A percentile compares a stretch with the other conserved stretches of the same genome.
Evolutionary conservation across 2,329 filamentous ascomycete species (phyloP).

Genomic region (Chrysoporthe puriensis): DNA sequence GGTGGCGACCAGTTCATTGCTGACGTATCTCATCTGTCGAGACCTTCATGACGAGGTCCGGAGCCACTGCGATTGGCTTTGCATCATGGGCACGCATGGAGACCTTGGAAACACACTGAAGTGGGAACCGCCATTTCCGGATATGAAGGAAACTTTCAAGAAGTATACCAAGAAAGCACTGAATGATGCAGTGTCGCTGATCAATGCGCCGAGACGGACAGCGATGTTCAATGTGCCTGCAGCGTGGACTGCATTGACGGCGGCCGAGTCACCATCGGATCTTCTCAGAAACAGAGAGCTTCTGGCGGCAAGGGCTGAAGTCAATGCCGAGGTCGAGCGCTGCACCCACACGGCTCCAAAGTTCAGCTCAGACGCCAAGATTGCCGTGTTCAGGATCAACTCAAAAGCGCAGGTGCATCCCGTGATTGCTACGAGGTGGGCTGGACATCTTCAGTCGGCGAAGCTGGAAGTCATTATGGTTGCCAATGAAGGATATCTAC

Average conservation of each 20-base stretch:
- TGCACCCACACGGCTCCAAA: slow-evolving; percentile 65
- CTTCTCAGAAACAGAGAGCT: slow-evolving; percentile 55
- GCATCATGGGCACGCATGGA: slow-evolving; percentile 67
- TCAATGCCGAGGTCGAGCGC: slow-evolving; percentile 63
- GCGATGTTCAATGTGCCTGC: slow-evolving; percentile 61
- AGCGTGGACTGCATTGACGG: slow-evolving; percentile 62
- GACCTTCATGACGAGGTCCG: slow-evolving; percentile 56
- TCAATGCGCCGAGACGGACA: slow-evolving; percentile 68
- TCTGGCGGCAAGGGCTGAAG: slow-evolving; percentile 58
- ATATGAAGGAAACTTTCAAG: slow-evolving; percentile 65
- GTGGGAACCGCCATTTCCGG: slow-evolving; percentile 68
- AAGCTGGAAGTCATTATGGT: slow-evolving; percentile 67
- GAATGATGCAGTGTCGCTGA: slow-evolving; percentile 64
- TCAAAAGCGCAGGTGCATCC: slow-evolving; percentile 67
- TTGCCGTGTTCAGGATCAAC: slow-evolving; percentile 65
- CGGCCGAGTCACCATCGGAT: slow-evolving; percentile 53
- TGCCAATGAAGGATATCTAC: slow-evolving; percentile 68
- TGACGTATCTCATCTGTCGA: slow-evolving; percentile 67
- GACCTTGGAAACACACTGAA: slow-evolving; percentile 68
- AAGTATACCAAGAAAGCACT: slow-evolving; percentile 63
- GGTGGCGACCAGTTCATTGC: slow-evolving; percentile 65
- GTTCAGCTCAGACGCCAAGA: slow-evolving; percentile 64
- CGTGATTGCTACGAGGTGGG: slow-evolving; percentile 69
- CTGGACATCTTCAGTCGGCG: slow-evolving; percentile 60
- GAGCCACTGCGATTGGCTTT: slow-evolving; percentile 61